A percentile compares a stretch with the other conserved stretches of the same genome.
Conservation (phyloP, 306 rosid genomes). For the Delonix regia region DNA sequence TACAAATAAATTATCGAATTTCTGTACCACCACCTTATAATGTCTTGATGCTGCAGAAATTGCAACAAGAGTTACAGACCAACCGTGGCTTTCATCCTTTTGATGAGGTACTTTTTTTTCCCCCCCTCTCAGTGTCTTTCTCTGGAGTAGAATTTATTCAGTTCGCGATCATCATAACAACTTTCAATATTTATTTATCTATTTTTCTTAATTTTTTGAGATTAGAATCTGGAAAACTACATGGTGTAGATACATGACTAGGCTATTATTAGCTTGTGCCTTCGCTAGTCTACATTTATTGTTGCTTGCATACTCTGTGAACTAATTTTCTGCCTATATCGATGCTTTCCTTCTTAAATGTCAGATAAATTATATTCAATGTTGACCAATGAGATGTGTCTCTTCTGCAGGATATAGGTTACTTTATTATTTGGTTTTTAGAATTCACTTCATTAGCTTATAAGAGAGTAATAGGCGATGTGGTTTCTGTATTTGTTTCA, state of each 20-base stretch:
- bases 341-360: too few species aligned
- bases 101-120: conserved; percentile 55
- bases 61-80: conserved; percentile 63
- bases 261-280: not conserved
- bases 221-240: not conserved
- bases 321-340: not conserved
- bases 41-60: conserved; percentile 55
- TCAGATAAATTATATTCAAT: too few species aligned
- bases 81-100: conserved; percentile 64
- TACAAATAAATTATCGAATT: not conserved
- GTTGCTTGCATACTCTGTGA: too few species aligned
- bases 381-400: not conserved
- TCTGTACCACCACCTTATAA: conserved; percentile 15
- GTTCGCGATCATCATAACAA: not conserved
- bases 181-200: not conserved
- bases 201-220: not conserved
- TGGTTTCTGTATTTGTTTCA: not conserved
- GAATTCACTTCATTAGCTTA: not conserved
- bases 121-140: not conserved
- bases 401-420: not conserved
- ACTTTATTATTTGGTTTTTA: not conserved
- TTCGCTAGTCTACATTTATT: not conserved
- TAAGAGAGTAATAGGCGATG: not conserved
- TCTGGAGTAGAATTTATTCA: not conserved
- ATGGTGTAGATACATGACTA: not conserved